Conservation (phyloP, 75 land plant genomes). For the Pinus taeda region DNA sequence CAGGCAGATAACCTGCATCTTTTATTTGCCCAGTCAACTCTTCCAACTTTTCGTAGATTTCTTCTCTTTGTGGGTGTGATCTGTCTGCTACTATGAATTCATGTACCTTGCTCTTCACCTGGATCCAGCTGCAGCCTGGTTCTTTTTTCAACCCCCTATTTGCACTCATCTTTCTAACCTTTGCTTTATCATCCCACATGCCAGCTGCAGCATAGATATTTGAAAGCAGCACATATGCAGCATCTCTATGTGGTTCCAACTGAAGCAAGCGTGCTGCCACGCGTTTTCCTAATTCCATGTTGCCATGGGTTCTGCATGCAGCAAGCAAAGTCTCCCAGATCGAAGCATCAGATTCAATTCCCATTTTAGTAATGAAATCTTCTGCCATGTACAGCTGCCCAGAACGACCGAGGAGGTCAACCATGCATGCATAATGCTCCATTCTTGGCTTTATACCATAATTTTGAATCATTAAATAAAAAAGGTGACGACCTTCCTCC, state of each 20-base stretch:
- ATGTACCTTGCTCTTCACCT: conserved; percentile 14
- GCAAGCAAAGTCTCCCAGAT: conserved; percentile 45
- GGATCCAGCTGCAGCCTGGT: conserved; percentile 39
- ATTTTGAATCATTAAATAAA: conserved; percentile 30
- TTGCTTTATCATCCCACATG: conserved; percentile 41
- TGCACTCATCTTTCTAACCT: conserved; percentile 27
- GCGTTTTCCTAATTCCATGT: conserved; percentile 33
- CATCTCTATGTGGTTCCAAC: conserved; percentile 37
- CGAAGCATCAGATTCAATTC: conserved; percentile 31
- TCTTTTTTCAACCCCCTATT: conserved; percentile 32
- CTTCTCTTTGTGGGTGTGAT: conserved; percentile 2
- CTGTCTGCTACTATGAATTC: conserved; percentile 11
- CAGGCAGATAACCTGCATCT: conserved; percentile 20
- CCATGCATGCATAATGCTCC: conserved; percentile 55
- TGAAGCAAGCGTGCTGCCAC: conserved; percentile 32
- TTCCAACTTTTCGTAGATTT: conserved; percentile 13
- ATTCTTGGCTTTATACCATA: conserved; percentile 33
- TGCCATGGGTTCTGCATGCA: conserved; percentile 48
- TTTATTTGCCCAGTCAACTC: conserved; percentile 6
- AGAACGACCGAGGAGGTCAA: conserved; percentile 42
- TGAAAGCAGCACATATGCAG: conserved; percentile 36
- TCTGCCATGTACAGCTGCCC: conserved; percentile 39
- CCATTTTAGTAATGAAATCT: conserved; percentile 32
- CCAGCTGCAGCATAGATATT: conserved; percentile 44
- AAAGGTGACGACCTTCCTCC: conserved; percentile 23